Evolutionary conservation across 2,329 filamentous ascomycete species (phyloP), one percentile per base, ranked within the genome.

Genomic region (Endothia cerciana): DNA sequence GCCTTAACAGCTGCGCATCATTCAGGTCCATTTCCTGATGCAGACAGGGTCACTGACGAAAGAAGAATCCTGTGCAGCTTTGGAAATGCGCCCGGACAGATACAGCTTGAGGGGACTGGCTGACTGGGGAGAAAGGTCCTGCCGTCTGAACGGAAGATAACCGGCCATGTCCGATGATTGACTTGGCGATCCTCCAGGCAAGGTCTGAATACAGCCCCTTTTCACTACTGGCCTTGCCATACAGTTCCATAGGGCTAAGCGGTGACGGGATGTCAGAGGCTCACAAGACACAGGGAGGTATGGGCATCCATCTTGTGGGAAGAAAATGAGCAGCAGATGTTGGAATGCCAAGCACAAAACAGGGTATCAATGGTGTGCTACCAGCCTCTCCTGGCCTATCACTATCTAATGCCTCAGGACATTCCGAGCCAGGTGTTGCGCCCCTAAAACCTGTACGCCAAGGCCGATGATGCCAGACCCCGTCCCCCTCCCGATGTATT

Each of bases 311-410:
- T 1, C 13, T 15, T 22, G 22, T 7, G 43, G n/a, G 17, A 28
- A 11, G 13, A 30, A 17, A 7, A 15, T 22, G 47, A 22, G 47
- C 25, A 25, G 7, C 6, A 17, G 13, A 28, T 30, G 13, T 17
- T 3, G 2, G 13, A 51, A 15, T 17, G 7, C 17, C 11, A 10
- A 7, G 6, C 11, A 51, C n/a, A 25, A 33, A 33, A 55, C 36
- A 59, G 64, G 64, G 64, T 66, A 66, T 66, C 64, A 63, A 65
- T 49, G n/a, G 28, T 55, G 62, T 66, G 60, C 61, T 60, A 55
- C 43, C 60, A 43, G 40, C 7, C 43, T 58, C 17, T 33, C 19
- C 45, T 51, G 45, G 49, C 30, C n/a, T 59, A 41, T 57, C 28
- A 55, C 45, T 45, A 55, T 40, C n/a, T 41, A 13, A 15, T 55